Evolutionary conservation across 441 rosid genomes (phyloP).

Genomic region (Bruguiera hainesii): DNA sequence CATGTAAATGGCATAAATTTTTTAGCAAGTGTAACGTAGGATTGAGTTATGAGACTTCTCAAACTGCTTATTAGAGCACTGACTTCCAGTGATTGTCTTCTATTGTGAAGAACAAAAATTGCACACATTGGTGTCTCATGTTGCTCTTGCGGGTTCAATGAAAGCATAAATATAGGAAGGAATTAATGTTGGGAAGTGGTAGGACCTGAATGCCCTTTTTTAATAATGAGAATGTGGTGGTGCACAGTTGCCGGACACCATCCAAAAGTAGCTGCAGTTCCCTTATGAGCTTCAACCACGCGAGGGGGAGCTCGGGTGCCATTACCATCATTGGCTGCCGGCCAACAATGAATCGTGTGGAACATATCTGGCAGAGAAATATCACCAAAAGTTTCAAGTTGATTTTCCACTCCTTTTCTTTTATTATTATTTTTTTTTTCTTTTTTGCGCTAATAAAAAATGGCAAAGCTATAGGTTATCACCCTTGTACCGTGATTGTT

Average conservation of each 20-base stretch:
- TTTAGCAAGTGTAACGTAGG: too few relatives aligned
- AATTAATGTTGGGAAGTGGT: slow-evolving; percentile 11
- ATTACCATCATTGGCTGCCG: not conserved
- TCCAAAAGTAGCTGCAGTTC: slow-evolving; percentile 4
- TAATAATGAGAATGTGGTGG: slow-evolving; percentile 10
- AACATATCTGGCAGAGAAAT: too few relatives aligned
- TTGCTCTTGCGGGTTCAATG: not conserved
- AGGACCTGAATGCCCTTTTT: slow-evolving; percentile 29
- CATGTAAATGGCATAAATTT: too few relatives aligned
- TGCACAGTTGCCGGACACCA: slow-evolving; percentile 10
- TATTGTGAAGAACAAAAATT: not conserved
- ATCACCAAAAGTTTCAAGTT: too few relatives aligned
- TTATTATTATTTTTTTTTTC: too few relatives aligned
- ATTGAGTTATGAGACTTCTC: not conserved
- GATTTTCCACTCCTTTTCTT: too few relatives aligned
- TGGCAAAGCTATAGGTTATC: too few relatives aligned
- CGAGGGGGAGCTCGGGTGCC: not conserved
- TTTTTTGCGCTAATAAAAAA: too few relatives aligned
- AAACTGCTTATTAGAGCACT: not conserved
- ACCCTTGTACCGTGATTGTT: too few relatives aligned
- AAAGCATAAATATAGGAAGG: not conserved
- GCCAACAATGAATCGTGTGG: not conserved
- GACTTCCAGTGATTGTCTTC: not conserved
- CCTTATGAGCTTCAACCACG: slow-evolving; percentile 8
- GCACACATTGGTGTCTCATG: not conserved